Evolutionary conservation across 768 basidiomycete genomes (phyloP).

Genomic region (Mycena chlorophos): DNA sequence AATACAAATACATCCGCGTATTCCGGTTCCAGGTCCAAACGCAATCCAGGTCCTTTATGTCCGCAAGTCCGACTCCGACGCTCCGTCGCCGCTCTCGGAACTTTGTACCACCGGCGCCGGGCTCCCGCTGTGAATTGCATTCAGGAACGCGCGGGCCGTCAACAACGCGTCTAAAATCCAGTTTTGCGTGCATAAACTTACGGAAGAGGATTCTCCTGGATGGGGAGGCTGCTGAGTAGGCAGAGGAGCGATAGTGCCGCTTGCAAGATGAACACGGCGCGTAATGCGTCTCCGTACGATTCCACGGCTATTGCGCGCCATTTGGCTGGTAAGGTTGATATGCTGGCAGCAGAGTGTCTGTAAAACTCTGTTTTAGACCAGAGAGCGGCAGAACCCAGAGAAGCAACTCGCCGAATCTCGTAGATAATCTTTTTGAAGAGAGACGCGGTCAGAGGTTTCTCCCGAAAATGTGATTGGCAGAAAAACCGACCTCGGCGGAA

Average conservation of each 20-base stretch:
- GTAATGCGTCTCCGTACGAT: conserved; percentile 79
- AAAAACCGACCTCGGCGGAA: conserved; percentile 61
- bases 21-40: not conserved
- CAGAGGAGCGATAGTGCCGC: conserved; percentile 63
- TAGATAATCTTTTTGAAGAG: conserved; percentile 60
- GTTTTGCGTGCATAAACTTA: conserved; percentile 31
- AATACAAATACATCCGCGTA: conserved; percentile 5
- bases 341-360: conserved; percentile 73
- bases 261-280: conserved; percentile 82
- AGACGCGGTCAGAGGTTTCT: conserved; percentile 13
- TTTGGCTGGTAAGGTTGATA: conserved; percentile 60
- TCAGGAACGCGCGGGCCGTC: not conserved
- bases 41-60: no score
- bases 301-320: conserved; percentile 63
- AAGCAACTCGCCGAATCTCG: conserved; percentile 53
- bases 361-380: conserved; percentile 3
- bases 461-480: conserved; percentile 15
- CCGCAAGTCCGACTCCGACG: conserved; percentile 1
- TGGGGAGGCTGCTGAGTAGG: conserved; percentile 69
- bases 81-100: not conserved
- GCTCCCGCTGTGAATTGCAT: not conserved
- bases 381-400: not conserved
- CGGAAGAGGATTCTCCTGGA: conserved; percentile 73
- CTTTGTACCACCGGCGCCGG: not conserved
- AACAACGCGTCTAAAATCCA: not conserved